phyloP scores from a whole-genome alignment of 208 protist genomes.

The Trypanosoma cruzi region DNA sequence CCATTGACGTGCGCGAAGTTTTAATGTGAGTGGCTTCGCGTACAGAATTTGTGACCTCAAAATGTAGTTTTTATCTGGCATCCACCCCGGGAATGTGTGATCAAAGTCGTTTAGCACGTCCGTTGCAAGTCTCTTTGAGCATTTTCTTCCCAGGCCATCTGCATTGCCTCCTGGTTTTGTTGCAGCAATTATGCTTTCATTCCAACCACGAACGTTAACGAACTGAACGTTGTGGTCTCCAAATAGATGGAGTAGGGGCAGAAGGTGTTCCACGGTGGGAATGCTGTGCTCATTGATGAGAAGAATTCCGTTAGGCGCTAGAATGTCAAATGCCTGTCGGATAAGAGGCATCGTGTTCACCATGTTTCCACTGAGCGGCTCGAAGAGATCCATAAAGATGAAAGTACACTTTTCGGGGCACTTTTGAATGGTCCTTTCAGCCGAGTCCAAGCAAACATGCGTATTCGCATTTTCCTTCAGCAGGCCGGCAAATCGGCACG shows the following conservation, averaged over 20 bases:
- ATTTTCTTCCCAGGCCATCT: neutral
- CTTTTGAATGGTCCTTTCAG: conserved; percentile 33
- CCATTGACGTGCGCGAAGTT: conserved; percentile 15
- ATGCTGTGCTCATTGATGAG: conserved; percentile 79
- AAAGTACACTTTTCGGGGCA: conserved; percentile 42
- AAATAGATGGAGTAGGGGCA: conserved; percentile 42
- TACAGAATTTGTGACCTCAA: neutral
- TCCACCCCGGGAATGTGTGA: conserved; percentile 12
- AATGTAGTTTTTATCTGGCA: conserved; percentile 17
- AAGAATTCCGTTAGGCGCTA: conserved; percentile 54
- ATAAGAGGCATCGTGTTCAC: conserved; percentile 38
- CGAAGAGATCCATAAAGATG: conserved; percentile 84
- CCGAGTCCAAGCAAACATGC: conserved; percentile 31
- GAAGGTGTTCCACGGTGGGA: conserved; percentile 36
- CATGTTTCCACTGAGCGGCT: conserved; percentile 63
- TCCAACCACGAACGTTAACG: conserved; percentile 79
- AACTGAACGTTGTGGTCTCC: conserved; percentile 62
- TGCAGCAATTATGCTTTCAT: conserved; percentile 69
- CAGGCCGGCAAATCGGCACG: conserved; percentile 39
- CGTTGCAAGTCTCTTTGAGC: conserved; percentile 17
- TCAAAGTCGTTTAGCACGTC: conserved; percentile 12
- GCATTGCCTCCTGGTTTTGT: conserved; percentile 31
- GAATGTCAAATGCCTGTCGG: conserved; percentile 36
- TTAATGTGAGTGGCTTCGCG: neutral
- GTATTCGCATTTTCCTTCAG: conserved; percentile 34